Percentiles rank a stretch among this genome's conserved stretches.
Evolutionary conservation across 2,329 filamentous ascomycete species (phyloP).

Genomic region (Huntiella savannae): DNA sequence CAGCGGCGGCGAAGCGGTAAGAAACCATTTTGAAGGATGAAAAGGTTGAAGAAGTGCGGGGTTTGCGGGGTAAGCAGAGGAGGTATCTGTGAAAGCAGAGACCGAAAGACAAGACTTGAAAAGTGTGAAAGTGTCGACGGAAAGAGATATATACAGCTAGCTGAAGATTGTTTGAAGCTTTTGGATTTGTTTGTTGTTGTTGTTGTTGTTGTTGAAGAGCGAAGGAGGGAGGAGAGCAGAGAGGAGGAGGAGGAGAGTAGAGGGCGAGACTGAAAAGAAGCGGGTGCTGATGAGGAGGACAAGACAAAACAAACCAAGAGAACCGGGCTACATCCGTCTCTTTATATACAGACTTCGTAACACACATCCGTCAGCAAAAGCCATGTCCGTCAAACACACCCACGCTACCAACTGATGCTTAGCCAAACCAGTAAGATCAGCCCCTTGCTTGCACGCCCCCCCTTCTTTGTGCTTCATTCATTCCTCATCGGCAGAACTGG

Average conservation of each 20-base stretch:
- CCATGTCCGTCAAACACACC: not conserved
- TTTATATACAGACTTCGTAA: not conserved
- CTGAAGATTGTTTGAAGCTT: not conserved
- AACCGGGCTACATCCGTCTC: not conserved
- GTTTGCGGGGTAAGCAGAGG: not conserved
- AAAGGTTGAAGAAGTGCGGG: not conserved
- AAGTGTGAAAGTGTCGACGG: not conserved
- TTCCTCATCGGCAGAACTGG: not conserved
- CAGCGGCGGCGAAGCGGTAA: conserved; percentile 3
- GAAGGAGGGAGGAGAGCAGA: not conserved
- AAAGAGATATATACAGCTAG: not conserved
- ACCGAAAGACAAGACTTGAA: not conserved
- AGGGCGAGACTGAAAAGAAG: not conserved
- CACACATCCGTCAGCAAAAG: not conserved
- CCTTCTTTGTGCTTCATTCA: not conserved
- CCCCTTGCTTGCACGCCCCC: not conserved
- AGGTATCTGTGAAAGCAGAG: not conserved
- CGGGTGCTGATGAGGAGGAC: conserved; percentile 1
- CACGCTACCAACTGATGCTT: not conserved
- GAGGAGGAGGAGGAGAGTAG: not conserved
- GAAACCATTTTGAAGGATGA: conserved; percentile 13
- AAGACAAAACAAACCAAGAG: not conserved
- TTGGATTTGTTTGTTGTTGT: too few species aligned
- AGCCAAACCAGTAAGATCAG: not conserved
- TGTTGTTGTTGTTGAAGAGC: not conserved